phyloP scores from a whole-genome alignment of 805 yeast species.

The Yarrowia osloensis region DNA sequence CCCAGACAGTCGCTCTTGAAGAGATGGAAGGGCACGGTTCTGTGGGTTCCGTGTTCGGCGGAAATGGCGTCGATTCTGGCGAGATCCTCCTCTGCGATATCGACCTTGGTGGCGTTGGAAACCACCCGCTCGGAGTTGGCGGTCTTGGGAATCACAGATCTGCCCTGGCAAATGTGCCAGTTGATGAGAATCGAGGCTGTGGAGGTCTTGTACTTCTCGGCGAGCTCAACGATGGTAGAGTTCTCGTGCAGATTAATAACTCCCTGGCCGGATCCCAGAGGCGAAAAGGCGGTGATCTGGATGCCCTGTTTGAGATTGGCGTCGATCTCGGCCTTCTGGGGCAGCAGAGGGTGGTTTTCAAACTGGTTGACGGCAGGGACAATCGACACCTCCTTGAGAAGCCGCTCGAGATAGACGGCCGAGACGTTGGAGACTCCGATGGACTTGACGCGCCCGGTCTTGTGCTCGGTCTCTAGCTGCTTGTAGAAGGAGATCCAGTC shows the following conservation, averaged over 20 bases:
- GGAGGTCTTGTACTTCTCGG: constrained; percentile 53
- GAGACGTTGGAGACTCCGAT: constrained; percentile 71
- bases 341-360: constrained; percentile 84
- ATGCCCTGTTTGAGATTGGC: constrained; percentile 59
- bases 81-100: constrained; percentile 38
- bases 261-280: constrained; percentile 46
- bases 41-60: not conserved
- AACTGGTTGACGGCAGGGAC: constrained; percentile 79
- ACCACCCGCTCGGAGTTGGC: constrained; percentile 62
- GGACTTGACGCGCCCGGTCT: constrained; percentile 51
- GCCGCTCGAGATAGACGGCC: constrained; percentile 55
- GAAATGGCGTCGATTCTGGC: not conserved
- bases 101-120: constrained; percentile 46
- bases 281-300: constrained; percentile 74
- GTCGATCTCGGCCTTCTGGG: constrained; percentile 61
- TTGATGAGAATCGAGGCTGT: constrained; percentile 41
- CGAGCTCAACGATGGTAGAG: constrained; percentile 56
- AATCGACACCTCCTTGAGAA: constrained; percentile 49
- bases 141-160: constrained; percentile 69
- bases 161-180: constrained; percentile 51
- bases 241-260: constrained; percentile 43
- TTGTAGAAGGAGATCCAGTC: constrained; percentile 35
- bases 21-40: constrained; percentile 3
- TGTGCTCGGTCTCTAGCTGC: constrained; percentile 55
- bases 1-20: not conserved